phyloP scores from a whole-genome alignment of 1,284 basidiomycete genomes.

The Melampsora americana region DNA sequence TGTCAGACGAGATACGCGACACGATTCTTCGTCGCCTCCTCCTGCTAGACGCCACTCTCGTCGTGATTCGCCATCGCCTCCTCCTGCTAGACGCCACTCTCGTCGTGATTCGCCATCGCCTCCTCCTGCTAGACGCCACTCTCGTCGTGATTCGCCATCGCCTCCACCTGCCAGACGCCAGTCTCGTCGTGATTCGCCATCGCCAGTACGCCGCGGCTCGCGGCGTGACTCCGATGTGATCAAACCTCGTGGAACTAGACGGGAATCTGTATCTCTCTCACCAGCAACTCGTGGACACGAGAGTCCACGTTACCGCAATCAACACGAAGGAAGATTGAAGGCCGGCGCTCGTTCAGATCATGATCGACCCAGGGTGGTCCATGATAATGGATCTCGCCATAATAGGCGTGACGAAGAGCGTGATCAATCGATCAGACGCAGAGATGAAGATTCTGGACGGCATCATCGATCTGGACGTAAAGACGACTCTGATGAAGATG shows the following conservation, averaged over 20 bases:
- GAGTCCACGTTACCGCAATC: too few relatives aligned
- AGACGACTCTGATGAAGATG: too few relatives aligned
- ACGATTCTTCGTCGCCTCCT: background rate
- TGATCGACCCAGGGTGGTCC: too few relatives aligned
- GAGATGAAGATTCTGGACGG: background rate
- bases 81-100: background rate
- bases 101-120: background rate
- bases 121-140: background rate
- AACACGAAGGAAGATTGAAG: too few relatives aligned
- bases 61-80: background rate
- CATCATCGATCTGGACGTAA: background rate
- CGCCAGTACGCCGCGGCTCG: background rate
- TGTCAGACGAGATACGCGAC: too few relatives aligned
- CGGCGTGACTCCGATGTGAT: background rate
- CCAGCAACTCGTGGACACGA: background rate
- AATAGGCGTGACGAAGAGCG: too few relatives aligned
- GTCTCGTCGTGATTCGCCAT: background rate
- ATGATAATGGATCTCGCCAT: too few relatives aligned
- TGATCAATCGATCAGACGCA: background rate
- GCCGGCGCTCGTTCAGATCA: background rate
- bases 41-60: background rate
- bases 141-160: background rate
- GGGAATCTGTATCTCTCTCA: background rate
- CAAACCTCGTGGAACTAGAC: too few relatives aligned
- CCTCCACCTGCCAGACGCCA: background rate